phyloP scores from a whole-genome alignment of 208 protist species.

The Trypanosoma rangeli region DNA sequence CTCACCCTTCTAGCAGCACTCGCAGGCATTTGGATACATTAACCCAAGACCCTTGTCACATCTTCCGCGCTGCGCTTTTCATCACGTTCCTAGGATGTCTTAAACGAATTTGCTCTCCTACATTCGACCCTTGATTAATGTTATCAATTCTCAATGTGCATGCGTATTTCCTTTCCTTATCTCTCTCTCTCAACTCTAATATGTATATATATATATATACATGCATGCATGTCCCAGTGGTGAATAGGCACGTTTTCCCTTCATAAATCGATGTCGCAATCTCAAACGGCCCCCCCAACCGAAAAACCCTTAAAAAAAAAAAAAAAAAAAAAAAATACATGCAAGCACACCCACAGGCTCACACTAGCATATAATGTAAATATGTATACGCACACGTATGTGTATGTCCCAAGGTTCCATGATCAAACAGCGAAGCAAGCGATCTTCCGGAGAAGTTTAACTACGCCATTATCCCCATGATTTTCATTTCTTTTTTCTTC shows the following conservation, averaged over 20 bases:
- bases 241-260: not conserved
- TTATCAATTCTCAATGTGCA: not conserved
- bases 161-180: not conserved
- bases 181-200: not conserved
- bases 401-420: no score
- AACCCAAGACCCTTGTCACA: not conserved
- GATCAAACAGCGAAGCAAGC: no score
- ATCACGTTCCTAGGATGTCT: not conserved
- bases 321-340: slow-evolving; percentile 8
- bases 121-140: not conserved
- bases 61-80: not conserved
- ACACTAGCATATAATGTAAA: no score
- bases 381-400: no score
- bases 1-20: not conserved
- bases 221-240: not conserved
- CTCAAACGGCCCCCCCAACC: not conserved
- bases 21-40: not conserved
- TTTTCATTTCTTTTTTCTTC: no score
- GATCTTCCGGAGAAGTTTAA: no score
- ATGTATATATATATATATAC: not conserved
- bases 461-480: no score
- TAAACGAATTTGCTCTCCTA: not conserved
- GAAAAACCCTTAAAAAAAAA: slow-evolving; percentile 15
- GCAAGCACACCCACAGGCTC: no score
- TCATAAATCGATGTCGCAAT: not conserved